These are phyloP conservation scores for Chalciporus piperatus DNA, from an alignment of 768 basidiomycete genomes.

Conservation along the genomic window DNA sequence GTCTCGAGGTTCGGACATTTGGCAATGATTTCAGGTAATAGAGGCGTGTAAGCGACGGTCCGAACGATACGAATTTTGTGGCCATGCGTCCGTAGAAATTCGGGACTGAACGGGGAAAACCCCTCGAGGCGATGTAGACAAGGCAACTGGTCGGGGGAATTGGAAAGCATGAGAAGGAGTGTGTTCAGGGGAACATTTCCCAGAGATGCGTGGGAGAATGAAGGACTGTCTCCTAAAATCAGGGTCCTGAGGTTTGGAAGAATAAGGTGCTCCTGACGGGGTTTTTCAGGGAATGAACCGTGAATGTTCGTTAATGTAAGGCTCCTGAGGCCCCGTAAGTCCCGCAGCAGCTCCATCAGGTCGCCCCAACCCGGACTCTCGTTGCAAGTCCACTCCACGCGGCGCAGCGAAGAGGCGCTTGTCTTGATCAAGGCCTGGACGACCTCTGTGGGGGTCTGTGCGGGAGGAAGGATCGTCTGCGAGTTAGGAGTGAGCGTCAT, in stretches of 20 bases:
- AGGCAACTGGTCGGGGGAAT: constrained; percentile 36
- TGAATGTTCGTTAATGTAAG: constrained; percentile 42
- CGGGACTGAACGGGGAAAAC: constrained; percentile 39
- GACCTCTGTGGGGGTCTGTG: constrained; percentile 32
- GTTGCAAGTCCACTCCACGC: constrained; percentile 45
- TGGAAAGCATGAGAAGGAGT: constrained; percentile 37
- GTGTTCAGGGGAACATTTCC: constrained; percentile 39
- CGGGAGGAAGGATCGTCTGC: constrained; percentile 19
- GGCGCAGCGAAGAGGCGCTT: constrained; percentile 35
- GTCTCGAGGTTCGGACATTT: constrained; percentile 41
- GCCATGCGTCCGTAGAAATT: constrained; percentile 42
- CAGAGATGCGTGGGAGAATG: constrained; percentile 33
- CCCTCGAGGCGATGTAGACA: constrained; percentile 42
- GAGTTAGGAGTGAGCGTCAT: constrained; percentile 19
- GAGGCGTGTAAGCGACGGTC: constrained; percentile 33
- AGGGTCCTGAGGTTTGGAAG: constrained; percentile 41
- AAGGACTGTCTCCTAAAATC: constrained; percentile 36
- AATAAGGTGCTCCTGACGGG: constrained; percentile 22
- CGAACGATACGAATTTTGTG: constrained; percentile 40
- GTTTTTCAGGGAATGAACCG: constrained; percentile 26
- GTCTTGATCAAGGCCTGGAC: constrained; percentile 32
- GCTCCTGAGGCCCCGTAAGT: constrained; percentile 35
- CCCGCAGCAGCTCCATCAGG: constrained; percentile 35
- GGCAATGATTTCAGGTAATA: constrained; percentile 37
- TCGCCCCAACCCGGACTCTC: constrained; percentile 43